Evolutionary conservation across 306 rosid species (phyloP), one percentile per base, ranked within the genome.

Genomic region (Carpinus fangiana): DNA sequence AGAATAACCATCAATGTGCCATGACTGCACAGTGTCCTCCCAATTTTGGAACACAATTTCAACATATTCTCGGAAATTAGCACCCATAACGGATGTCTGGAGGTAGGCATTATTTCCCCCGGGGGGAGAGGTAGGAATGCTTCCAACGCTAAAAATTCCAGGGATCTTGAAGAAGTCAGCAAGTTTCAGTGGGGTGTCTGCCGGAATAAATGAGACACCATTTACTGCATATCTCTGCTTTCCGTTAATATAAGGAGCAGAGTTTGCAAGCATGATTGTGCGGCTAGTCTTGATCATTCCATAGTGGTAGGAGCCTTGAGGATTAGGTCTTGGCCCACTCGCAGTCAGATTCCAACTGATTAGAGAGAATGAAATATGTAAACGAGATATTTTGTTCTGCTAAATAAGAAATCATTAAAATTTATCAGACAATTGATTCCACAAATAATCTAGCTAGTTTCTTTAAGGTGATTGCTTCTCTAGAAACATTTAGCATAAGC

Each of bases 261-360:
- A 91, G 89, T 92, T 95, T 16, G 88, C 90, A 31, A 95, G 91
- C 91, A 90, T 71, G 79, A 95, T 92, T 36, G 98, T 95, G 66
- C 91, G 85, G 36, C 77, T 82, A 0, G 98, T 93, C 8, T 86
- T 86, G 83, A 95, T 91, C 90, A 89, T 36, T 54, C 98, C 98
- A 67, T 94, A 94, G 83, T 84, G 95, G 89, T 94, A 94, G 17
- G 98, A 94, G 55, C 98, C 98, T 84, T 94, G 98, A 26, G 98
- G 98, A 67, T 94, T 94, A 20, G 98, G 98, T 77, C 98, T 91
- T 21, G 98, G 98, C 36, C 98, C 98, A 70, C 98, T 95, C 14
- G 98, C 98, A 21, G 98, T 90, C 80, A 92, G 86, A 69, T 95
- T 91, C 92, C 93, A 77, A 8, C 98, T 92, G 92, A 72, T 83